Evolutionary conservation across 352 stramenopile genomes (phyloP).

Genomic region (Peronospora farinosa): DNA sequence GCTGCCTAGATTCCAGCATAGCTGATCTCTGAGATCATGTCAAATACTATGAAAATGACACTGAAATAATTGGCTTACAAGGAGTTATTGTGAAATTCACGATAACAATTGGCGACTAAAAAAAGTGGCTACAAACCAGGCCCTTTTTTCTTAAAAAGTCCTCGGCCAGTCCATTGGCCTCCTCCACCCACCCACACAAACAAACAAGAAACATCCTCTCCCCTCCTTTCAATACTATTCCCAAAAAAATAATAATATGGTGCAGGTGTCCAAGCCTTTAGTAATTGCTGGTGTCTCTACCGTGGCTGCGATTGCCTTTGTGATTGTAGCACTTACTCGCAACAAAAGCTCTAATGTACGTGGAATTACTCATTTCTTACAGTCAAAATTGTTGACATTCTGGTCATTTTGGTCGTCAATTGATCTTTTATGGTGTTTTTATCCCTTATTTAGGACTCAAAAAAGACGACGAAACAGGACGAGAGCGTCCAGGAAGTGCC

Average conservation of each 20-base stretch:
- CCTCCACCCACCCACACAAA: constrained; percentile 15
- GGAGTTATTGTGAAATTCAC: too few relatives aligned
- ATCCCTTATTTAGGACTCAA: constrained; percentile 26
- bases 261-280: constrained; percentile 75
- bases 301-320: constrained; percentile 45
- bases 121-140: neutral
- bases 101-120: neutral
- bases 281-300: constrained; percentile 67
- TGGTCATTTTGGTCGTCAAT: neutral
- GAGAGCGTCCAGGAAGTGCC: constrained; percentile 68
- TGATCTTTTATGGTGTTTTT: constrained; percentile 1
- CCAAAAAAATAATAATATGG: constrained; percentile 47
- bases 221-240: neutral
- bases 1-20: too few relatives aligned
- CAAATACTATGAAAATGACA: too few relatives aligned
- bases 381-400: neutral
- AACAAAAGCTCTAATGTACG: constrained; percentile 37
- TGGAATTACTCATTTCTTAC: constrained; percentile 3
- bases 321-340: constrained; percentile 48
- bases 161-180: constrained; percentile 1
- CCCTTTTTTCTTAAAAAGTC: neutral
- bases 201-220: constrained; percentile 13
- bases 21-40: too few relatives aligned
- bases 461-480: constrained; percentile 48
- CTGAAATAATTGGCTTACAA: too few relatives aligned